Evolutionary conservation across 2,329 filamentous ascomycete species (phyloP).

Genomic region (Metarhizium anisopliae): DNA sequence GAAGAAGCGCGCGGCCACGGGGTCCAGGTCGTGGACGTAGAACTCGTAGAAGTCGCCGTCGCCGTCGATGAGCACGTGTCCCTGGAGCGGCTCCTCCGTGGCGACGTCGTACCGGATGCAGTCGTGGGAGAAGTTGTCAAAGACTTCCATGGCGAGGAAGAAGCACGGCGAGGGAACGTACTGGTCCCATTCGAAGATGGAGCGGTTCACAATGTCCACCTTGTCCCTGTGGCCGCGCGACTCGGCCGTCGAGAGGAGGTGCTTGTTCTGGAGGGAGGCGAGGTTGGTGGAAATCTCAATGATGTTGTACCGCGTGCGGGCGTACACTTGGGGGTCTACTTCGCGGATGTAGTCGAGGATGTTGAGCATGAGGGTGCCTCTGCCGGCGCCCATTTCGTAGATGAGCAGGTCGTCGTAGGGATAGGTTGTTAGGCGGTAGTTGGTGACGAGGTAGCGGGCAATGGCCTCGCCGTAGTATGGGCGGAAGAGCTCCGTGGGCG

Average conservation of each 20-base stretch:
- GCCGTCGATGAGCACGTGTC: constrained; percentile 75
- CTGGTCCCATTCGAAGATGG: constrained; percentile 87
- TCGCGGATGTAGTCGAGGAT: constrained; percentile 93
- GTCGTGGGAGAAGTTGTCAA: constrained; percentile 97
- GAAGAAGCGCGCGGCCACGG: constrained; percentile 73
- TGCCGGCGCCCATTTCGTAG: constrained; percentile 97
- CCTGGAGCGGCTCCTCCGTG: constrained; percentile 78
- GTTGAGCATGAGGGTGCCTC: constrained; percentile 96
- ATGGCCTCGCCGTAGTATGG: constrained; percentile 97
- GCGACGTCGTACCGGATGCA: constrained; percentile 78
- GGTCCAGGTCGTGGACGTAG: constrained; percentile 73
- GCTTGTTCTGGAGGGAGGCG: constrained; percentile 65
- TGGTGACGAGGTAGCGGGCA: constrained; percentile 88
- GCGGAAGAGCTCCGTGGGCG: constrained; percentile 91
- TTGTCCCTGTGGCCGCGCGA: constrained; percentile 70
- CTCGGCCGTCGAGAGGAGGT: constrained; percentile 57
- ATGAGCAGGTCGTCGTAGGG: constrained; percentile 96
- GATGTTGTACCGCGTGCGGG: constrained; percentile 85
- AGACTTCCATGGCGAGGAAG: constrained; percentile 95
- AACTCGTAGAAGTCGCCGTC: constrained; percentile 92
- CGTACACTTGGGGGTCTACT: constrained; percentile 83
- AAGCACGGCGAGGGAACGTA: constrained; percentile 91
- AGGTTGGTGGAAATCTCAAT: constrained; percentile 88
- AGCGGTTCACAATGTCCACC: constrained; percentile 90
- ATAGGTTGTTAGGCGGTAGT: constrained; percentile 90